These are phyloP conservation scores for Cryptococcus deneoformans DNA, from an alignment of 1,284 basidiomycete species.

Conservation along the genomic window DNA sequence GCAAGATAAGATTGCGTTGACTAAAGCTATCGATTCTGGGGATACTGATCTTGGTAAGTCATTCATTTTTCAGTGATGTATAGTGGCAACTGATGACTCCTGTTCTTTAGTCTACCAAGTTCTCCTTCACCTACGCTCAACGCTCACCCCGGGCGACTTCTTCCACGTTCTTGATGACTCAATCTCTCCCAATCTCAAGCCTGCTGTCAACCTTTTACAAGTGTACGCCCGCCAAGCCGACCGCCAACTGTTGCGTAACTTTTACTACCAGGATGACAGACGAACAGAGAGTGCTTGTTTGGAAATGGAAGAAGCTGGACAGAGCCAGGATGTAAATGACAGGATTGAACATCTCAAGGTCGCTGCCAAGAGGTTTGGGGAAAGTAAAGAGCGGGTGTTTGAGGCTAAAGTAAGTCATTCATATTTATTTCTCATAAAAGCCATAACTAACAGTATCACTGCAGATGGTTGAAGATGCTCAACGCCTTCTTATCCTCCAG, in stretches of 20 bases:
- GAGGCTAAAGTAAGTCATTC: constrained; percentile 73
- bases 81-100: background rate
- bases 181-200: constrained; percentile 62
- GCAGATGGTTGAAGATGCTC: constrained; percentile 86
- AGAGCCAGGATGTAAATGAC: constrained; percentile 63
- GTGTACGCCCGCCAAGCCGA: constrained; percentile 89
- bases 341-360: constrained; percentile 70
- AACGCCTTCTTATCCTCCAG: constrained; percentile 72
- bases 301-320: constrained; percentile 74
- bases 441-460: background rate
- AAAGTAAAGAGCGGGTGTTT: constrained; percentile 85
- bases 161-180: constrained; percentile 92
- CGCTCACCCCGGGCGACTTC: constrained; percentile 84
- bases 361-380: constrained; percentile 88
- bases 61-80: background rate
- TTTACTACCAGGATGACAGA: constrained; percentile 97
- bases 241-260: constrained; percentile 86
- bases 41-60: constrained; percentile 86
- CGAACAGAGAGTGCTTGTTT: constrained; percentile 86
- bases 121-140: constrained; percentile 75
- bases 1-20: constrained; percentile 81
- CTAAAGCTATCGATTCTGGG: constrained; percentile 89
- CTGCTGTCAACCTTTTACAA: constrained; percentile 73
- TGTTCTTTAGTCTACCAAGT: constrained; percentile 76
- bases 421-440: background rate